These are phyloP conservation scores for Colletotrichum theobromicola DNA, from an alignment of 2,329 filamentous ascomycete species.

Conservation along the genomic window DNA sequence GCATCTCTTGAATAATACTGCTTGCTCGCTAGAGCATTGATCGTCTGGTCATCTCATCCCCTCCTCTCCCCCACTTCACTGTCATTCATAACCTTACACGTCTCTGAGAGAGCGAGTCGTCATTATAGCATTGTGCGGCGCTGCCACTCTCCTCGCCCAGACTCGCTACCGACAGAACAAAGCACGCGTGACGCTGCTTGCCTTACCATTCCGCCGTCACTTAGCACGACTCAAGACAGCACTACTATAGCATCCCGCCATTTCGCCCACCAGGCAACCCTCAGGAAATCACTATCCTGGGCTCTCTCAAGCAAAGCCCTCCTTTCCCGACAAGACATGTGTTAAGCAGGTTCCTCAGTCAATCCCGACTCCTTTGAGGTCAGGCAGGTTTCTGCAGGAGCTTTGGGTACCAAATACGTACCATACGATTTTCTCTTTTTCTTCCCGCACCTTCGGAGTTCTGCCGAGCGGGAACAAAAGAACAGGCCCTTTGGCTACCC, in stretches of 20 bases:
- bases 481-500: neutral
- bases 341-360: conserved; percentile 21
- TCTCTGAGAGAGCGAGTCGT: neutral
- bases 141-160: neutral
- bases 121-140: neutral
- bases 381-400: conserved; percentile 85
- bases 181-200: neutral
- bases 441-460: neutral
- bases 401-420: conserved; percentile 16
- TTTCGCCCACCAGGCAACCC: neutral
- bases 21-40: conserved; percentile 6
- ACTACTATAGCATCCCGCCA: neutral
- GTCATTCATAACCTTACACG: neutral
- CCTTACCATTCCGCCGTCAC: neutral
- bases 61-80: neutral
- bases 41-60: neutral
- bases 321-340: conserved; percentile 12
- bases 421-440: neutral
- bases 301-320: conserved; percentile 18
- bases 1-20: conserved; percentile 16
- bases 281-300: conserved; percentile 36
- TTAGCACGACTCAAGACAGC: neutral
- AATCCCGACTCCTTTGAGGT: conserved; percentile 72
- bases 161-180: neutral
- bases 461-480: neutral